A percentile compares a stretch with the other conserved stretches of the same genome.
These are phyloP conservation scores for Lophium mytilinum DNA, from an alignment of 495 filamentous ascomycete species.

Conservation along the genomic window DNA sequence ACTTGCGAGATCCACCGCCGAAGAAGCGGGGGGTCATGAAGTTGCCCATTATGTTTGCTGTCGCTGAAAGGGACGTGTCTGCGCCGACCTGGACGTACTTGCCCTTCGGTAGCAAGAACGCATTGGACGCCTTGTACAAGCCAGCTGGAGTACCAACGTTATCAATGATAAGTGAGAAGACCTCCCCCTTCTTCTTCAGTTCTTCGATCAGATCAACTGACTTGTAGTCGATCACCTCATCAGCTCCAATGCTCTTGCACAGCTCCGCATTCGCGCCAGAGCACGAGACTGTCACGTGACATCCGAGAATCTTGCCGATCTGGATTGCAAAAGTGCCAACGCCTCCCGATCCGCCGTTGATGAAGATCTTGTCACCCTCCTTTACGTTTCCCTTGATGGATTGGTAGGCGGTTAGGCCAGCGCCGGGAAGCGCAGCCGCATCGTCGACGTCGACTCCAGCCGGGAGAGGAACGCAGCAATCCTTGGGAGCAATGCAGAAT, in stretches of 20 bases:
- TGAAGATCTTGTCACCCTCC: slow-evolving; percentile 30
- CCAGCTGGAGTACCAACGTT: slow-evolving; percentile 46
- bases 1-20: slow-evolving; percentile 57
- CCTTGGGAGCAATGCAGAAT: slow-evolving; percentile 17
- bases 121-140: slow-evolving; percentile 49
- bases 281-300: slow-evolving; percentile 29
- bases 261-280: slow-evolving; percentile 28
- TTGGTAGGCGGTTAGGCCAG: slow-evolving; percentile 30
- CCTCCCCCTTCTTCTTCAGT: slow-evolving; percentile 41
- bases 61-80: background rate
- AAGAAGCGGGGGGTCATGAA: slow-evolving; percentile 47
- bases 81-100: slow-evolving; percentile 48
- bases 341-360: slow-evolving; percentile 35
- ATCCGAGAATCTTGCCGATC: slow-evolving; percentile 29
- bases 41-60: slow-evolving; percentile 25
- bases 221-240: slow-evolving; percentile 65
- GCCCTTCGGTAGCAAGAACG: slow-evolving; percentile 46
- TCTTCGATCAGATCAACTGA: slow-evolving; percentile 40
- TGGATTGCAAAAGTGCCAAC: slow-evolving; percentile 29
- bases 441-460: slow-evolving; percentile 23
- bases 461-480: slow-evolving; percentile 18
- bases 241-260: slow-evolving; percentile 52
- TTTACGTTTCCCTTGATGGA: slow-evolving; percentile 22
- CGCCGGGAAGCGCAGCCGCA: slow-evolving; percentile 22
- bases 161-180: slow-evolving; percentile 54